These are phyloP conservation scores for Rhizophlyctis rosea DNA, from an alignment of 192 early-diverging fungal species.

Conservation along the genomic window DNA sequence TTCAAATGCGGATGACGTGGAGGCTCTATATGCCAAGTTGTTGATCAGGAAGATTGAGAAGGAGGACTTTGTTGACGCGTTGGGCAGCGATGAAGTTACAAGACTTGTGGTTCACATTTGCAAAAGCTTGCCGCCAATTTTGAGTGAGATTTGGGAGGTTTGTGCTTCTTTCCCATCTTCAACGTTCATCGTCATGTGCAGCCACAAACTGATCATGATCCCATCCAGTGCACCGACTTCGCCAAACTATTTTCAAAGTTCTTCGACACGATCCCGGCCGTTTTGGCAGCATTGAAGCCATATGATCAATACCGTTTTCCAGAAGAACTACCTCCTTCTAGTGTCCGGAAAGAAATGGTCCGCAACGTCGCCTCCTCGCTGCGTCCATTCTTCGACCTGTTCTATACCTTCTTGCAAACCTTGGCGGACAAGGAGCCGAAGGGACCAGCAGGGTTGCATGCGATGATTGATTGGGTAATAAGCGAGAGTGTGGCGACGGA, in stretches of 20 bases:
- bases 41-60: constrained; percentile 35
- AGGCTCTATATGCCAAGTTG: constrained; percentile 26
- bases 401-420: constrained; percentile 26
- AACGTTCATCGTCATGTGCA: neutral
- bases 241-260: constrained; percentile 18
- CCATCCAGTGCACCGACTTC: constrained; percentile 28
- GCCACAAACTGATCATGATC: constrained; percentile 18
- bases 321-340: neutral
- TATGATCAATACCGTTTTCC: constrained; percentile 16
- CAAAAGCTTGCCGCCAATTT: constrained; percentile 25
- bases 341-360: neutral
- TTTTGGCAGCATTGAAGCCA: constrained; percentile 11
- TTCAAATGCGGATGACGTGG: neutral
- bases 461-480: constrained; percentile 24
- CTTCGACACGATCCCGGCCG: constrained; percentile 17
- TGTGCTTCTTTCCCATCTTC: neutral
- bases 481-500: constrained; percentile 4
- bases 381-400: constrained; percentile 19
- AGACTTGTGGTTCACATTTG: constrained; percentile 24
- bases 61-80: constrained; percentile 26
- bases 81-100: constrained; percentile 28
- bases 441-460: constrained; percentile 24
- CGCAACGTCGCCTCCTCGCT: neutral
- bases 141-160: constrained; percentile 32
- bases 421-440: constrained; percentile 9